These are phyloP conservation scores for Syzygium oleosum DNA, from an alignment of 345 rosid genomes.

Conservation along the genomic window DNA sequence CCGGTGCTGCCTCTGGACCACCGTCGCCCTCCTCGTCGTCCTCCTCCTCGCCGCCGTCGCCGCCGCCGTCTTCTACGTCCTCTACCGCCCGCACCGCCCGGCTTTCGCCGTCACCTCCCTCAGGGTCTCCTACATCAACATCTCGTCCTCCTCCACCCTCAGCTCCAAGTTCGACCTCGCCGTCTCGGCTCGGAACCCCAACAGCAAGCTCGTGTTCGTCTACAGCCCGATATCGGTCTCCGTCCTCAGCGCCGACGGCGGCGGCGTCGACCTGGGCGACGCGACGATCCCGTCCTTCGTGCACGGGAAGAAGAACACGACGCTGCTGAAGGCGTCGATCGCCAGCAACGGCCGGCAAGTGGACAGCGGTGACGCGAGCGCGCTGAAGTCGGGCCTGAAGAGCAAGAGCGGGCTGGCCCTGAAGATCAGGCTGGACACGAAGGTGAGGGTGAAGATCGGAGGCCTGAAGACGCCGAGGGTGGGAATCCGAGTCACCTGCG, in stretches of 20 bases:
- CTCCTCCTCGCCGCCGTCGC: conserved; percentile 20
- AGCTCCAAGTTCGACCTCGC: conserved; percentile 50
- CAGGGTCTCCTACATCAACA: conserved; percentile 16
- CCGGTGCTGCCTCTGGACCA: conserved; percentile 20
- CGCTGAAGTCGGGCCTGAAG: conserved; percentile 44
- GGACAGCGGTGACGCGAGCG: conserved; percentile 36
- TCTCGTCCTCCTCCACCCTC: conserved; percentile 26
- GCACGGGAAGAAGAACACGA: conserved; percentile 67
- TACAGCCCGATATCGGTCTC: conserved; percentile 41
- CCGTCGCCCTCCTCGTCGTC: conserved; percentile 18
- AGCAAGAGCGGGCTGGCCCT: conserved; percentile 41
- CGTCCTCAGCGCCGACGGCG: conserved; percentile 13
- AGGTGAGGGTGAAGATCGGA: conserved; percentile 68
- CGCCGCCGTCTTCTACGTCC: conserved; percentile 19
- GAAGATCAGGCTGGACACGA: conserved; percentile 52
- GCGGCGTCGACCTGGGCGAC: conserved; percentile 47
- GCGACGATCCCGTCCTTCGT: conserved; percentile 48
- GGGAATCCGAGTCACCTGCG: conserved; percentile 52
- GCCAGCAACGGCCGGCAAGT: conserved; percentile 22
- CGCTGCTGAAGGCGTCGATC: conserved; percentile 42
- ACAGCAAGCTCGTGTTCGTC: conserved; percentile 55
- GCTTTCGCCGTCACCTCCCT: conserved; percentile 26
- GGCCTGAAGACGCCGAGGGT: conserved; percentile 49
- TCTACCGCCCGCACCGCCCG: conserved; percentile 42
- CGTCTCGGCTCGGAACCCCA: conserved; percentile 67